Conservation (phyloP, 805 yeast species). For the Ogataea glucozyma region DNA sequence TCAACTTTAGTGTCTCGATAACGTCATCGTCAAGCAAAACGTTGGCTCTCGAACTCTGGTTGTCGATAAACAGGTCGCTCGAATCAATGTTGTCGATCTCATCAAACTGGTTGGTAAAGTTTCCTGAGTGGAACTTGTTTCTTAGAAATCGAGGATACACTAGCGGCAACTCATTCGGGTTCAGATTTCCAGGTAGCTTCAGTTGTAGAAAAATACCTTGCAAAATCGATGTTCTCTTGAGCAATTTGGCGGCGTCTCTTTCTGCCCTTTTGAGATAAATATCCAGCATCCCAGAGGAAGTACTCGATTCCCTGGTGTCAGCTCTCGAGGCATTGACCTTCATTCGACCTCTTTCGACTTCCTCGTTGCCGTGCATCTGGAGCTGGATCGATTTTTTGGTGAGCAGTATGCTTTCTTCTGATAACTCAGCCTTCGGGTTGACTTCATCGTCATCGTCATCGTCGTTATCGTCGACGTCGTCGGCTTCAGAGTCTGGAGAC, state of each 20-base stretch:
- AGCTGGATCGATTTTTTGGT: no score
- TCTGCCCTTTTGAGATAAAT: conserved; percentile 26
- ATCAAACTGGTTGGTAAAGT: conserved; percentile 72
- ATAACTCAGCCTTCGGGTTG: no score
- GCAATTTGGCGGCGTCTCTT: conserved; percentile 25
- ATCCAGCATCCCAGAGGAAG: conserved; percentile 11
- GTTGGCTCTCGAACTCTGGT: conserved; percentile 32
- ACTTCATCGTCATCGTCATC: conserved; percentile 1
- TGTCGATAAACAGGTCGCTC: conserved; percentile 34
- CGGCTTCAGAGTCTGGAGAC: conserved; percentile 6
- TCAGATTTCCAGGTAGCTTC: conserved; percentile 15
- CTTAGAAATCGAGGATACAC: conserved; percentile 67
- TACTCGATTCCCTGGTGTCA: conserved; percentile 8
- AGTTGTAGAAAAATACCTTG: conserved; percentile 19
- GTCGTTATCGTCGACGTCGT: neutral
- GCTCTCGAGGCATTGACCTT: neutral
- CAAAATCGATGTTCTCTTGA: conserved; percentile 20
- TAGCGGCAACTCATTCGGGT: conserved; percentile 50
- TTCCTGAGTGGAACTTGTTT: conserved; percentile 74
- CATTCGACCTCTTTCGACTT: conserved; percentile 3
- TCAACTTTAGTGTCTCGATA: conserved; percentile 38
- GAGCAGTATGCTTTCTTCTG: no score
- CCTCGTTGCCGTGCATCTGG: neutral
- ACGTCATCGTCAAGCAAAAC: conserved; percentile 53
- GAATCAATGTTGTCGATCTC: conserved; percentile 25